phyloP scores from a whole-genome alignment of 2,329 filamentous ascomycete species.

The Botrytis fragariae region DNA sequence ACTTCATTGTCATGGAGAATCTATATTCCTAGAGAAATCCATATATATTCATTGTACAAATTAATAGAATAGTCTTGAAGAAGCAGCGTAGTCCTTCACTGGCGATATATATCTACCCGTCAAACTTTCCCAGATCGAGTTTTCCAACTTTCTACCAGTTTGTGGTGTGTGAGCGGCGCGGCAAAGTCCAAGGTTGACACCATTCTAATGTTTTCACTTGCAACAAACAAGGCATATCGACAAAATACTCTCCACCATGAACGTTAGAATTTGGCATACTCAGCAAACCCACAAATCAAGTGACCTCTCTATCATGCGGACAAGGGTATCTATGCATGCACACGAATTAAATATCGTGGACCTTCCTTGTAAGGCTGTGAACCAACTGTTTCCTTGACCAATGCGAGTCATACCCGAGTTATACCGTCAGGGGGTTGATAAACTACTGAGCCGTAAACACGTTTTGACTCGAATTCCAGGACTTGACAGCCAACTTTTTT shows the following conservation, averaged over 20 bases:
- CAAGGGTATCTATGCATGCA: not conserved
- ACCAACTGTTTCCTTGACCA: not conserved
- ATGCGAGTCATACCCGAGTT: conserved; percentile 14
- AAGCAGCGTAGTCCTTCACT: not conserved
- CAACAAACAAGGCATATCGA: not conserved
- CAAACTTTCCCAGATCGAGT: not conserved
- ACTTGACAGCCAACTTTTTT: not conserved
- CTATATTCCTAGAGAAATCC: not conserved
- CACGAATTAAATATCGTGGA: not conserved
- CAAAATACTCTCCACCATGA: not conserved
- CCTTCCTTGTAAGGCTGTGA: conserved; percentile 16
- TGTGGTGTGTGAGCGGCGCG: not conserved
- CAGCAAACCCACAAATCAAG: not conserved
- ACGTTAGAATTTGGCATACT: not conserved
- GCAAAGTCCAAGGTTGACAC: not conserved
- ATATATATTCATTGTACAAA: conserved; percentile 11
- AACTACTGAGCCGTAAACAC: not conserved
- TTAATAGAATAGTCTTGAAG: not conserved
- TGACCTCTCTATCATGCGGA: conserved; percentile 11
- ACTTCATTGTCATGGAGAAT: not conserved
- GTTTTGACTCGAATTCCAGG: not conserved
- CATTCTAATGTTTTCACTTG: not conserved
- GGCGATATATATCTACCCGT: not conserved
- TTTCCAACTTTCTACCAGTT: not conserved
- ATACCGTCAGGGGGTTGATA: not conserved